phyloP scores from a whole-genome alignment of 768 basidiomycete species.

The Tricholoma hemisulphureum region DNA sequence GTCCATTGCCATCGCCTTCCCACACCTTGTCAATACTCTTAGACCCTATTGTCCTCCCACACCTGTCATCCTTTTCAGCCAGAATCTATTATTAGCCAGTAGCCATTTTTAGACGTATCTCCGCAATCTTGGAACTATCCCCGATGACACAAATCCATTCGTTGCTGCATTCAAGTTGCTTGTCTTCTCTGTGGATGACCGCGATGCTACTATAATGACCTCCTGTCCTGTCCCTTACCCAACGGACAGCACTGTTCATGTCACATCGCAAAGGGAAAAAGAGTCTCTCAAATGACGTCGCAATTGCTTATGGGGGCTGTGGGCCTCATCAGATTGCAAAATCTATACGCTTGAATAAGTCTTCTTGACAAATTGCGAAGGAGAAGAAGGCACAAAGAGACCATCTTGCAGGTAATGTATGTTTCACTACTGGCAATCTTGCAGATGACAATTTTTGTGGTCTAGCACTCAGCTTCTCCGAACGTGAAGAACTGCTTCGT shows the following conservation, averaged over 20 bases:
- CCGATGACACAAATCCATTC: not conserved
- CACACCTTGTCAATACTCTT: not conserved
- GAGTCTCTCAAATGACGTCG: not conserved
- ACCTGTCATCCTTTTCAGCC: not conserved
- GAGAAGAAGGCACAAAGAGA: not conserved
- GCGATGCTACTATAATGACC: not conserved
- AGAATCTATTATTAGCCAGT: not conserved
- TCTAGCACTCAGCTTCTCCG: constrained; percentile 1
- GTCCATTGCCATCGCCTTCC: not conserved
- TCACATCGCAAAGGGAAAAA: not conserved
- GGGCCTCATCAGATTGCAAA: not conserved
- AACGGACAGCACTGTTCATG: not conserved
- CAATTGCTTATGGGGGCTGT: not conserved
- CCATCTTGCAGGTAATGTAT: not conserved
- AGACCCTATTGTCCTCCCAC: not conserved
- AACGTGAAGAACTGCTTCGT: not conserved
- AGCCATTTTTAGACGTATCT: not conserved
- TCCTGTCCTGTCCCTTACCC: not conserved
- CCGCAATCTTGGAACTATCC: not conserved
- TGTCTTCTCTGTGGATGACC: not conserved
- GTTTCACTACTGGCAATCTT: not conserved
- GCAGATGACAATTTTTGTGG: not conserved
- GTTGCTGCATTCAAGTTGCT: not conserved
- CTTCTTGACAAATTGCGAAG: not conserved
- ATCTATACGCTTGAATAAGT: not conserved